Percentiles rank a stretch among this genome's conserved stretches.
Conservation (phyloP, 768 basidiomycete species). For the Gymnopilus dilepis region DNA sequence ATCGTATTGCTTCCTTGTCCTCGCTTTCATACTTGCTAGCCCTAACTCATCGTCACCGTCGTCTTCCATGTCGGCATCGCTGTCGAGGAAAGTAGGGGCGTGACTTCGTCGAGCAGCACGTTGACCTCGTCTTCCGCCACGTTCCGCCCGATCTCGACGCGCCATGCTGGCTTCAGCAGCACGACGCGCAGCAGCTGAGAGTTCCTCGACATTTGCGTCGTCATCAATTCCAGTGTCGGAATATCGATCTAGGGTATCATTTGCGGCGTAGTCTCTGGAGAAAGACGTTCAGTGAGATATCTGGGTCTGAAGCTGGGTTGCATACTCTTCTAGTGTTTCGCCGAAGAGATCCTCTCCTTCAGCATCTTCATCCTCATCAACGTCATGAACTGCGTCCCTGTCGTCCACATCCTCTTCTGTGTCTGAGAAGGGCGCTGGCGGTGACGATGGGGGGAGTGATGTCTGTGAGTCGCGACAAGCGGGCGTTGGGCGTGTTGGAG, state of each 20-base stretch:
- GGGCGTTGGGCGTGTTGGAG: conserved; percentile 48
- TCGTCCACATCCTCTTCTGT: conserved; percentile 83
- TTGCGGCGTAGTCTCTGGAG: conserved; percentile 82
- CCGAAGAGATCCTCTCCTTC: conserved; percentile 94
- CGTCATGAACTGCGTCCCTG: conserved; percentile 65
- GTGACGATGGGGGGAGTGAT: conserved; percentile 86
- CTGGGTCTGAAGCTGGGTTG: conserved; percentile 11
- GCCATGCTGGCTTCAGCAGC: conserved; percentile 89
- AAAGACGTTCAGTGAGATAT: conserved; percentile 13
- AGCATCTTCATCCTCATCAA: conserved; percentile 76
- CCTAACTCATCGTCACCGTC: conserved; percentile 73
- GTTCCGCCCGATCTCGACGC: conserved; percentile 80
- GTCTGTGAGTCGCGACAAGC: conserved; percentile 66
- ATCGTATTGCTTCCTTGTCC: conserved; percentile 92
- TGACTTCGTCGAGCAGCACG: conserved; percentile 81
- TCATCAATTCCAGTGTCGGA: conserved; percentile 90
- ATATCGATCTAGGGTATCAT: conserved; percentile 84
- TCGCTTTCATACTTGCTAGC: conserved; percentile 73
- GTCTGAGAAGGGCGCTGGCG: conserved; percentile 84
- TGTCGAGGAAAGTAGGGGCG: conserved; percentile 87
- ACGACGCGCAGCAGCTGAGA: conserved; percentile 74
- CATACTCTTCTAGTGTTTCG: conserved; percentile 73
- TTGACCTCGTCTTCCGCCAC: conserved; percentile 66
- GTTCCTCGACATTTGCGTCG: conserved; percentile 66
- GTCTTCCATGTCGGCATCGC: conserved; percentile 81